These are phyloP conservation scores for Aspergillus biplanus DNA, from an alignment of 495 filamentous ascomycete genomes.

Conservation along the genomic window DNA sequence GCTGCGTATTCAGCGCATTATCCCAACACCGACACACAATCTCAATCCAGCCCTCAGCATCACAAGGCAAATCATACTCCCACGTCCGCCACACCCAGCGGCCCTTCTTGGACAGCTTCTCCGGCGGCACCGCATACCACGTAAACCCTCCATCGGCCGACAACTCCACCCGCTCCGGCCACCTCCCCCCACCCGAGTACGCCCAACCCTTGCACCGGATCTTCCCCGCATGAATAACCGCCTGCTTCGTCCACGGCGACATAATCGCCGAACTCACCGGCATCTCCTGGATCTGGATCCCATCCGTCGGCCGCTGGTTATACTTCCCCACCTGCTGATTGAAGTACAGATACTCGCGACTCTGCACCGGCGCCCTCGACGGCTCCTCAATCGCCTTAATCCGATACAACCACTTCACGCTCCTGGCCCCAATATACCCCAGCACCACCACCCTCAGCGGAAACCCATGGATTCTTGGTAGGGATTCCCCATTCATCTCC, in stretches of 20 bases:
- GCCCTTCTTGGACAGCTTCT: conserved; percentile 40
- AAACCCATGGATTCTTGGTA: conserved; percentile 68
- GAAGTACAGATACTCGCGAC: conserved; percentile 53
- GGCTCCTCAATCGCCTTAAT: conserved; percentile 45
- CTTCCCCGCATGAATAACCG: conserved; percentile 35
- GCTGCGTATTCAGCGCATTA: conserved; percentile 47
- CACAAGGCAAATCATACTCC: conserved; percentile 44
- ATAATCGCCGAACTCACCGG: conserved; percentile 54
- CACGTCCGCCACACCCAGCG: conserved; percentile 44
- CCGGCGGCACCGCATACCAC: conserved; percentile 42
- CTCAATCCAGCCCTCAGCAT: conserved; percentile 49
- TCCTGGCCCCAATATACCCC: conserved; percentile 59
- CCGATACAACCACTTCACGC: conserved; percentile 49
- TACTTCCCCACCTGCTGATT: conserved; percentile 40
- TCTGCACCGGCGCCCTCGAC: conserved; percentile 46
- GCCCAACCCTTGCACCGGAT: conserved; percentile 50
- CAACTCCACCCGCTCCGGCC: conserved; percentile 50
- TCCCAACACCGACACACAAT: conserved; percentile 49
- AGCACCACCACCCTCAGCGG: conserved; percentile 64
- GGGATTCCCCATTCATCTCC: conserved; percentile 70
- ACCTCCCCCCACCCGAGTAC: conserved; percentile 49
- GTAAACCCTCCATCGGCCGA: conserved; percentile 45
- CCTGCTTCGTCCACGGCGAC: conserved; percentile 38
- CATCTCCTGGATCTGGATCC: conserved; percentile 53
- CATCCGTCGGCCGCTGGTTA: conserved; percentile 37